Base-by-base conservation (phyloP, 306 rosid species). In the Trifolium pratense region DNA sequence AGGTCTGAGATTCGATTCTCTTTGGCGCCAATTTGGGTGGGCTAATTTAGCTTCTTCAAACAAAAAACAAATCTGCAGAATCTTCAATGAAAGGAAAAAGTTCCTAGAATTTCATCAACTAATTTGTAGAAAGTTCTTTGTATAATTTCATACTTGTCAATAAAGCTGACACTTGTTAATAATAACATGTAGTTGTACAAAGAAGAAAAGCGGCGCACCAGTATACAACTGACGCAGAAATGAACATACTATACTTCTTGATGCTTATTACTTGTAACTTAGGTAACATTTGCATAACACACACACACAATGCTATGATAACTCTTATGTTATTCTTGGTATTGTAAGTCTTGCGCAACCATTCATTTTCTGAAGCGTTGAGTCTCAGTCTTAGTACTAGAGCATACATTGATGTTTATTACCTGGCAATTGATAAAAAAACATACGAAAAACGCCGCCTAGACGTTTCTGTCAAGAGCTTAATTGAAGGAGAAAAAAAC, bases 181-280 rank as follows among this genome's bases (percentile, higher is more conserved):
- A 76, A 74, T 83, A 91, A 73, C 63, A 94, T 89, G 86, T 94
- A 94, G 77, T 94, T 83, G 84, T 94, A 89, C 77, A 88, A 87
- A 61, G 84, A 89, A 6, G 87, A 85, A 73, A 94, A 94, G 87
- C 75, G 85, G 77, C 88, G 97, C 75, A 94, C 79, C 1, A 96
- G 98, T 72, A 94, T 78, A 78, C 98, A 94, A 72, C 98, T 94
- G 90, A 63, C 69, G 73, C 52, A 81, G 15, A 72, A 84, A 9
- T 25, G 48, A 70, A 65, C 57, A 59, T 26, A 78, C 71, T 21
- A 21, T 12, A 43, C 49, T 11, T 43, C 49, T 43, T 13, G 49
- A 12, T 43, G 49, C n/a, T 11, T 43, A 43, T 11, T 43, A 43
- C 49, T 43, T 11, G 49, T 12, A 43, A 43, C 49, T 43, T 21